Base-by-base conservation (phyloP, 1,284 basidiomycete genomes). In the Trichosporon sp. region DNA sequence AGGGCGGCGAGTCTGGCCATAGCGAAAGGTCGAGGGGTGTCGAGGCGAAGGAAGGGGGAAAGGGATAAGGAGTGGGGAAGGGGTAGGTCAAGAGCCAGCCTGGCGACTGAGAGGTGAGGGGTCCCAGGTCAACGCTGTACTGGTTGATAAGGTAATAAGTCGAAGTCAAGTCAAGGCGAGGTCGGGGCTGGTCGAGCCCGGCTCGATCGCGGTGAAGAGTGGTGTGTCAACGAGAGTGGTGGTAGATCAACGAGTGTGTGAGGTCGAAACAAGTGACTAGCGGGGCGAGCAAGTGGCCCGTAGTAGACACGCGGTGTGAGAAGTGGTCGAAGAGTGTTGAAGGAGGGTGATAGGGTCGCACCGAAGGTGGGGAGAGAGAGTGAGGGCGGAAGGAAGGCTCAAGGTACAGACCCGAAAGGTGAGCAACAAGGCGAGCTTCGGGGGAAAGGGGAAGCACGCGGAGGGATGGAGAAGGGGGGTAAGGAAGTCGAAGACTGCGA, bases 201-300 rank as follows among this genome's bases (percentile, higher is more conserved):
- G 25, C 49, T 27, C 14, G 49, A 66, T 59, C 66, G 65, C 16
- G 36, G 32, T 32, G 66, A 63, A 7, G 66, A 34, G 23, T 27
- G 9, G 11, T 34, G 9, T 16, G 8, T 27, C 40, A 29, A 33
- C 59, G 37, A 25, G 34, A 56, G 54, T 10, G 14, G 23, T 62
- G n/a, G 16, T n/a, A 33, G 16, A 16, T 31, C 49, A n/a, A 54
- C 13, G 29, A 31, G 8, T n/a, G 49, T 29, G 49, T 29, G 19
- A 16, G 31, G 11, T 14, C 14, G 49, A 54, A 31, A n/a, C 14
- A 54, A 31, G 3, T 37, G 46, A 6, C 46, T 3, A 4, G 25
- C 4, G 10, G 11, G 19, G 10, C 5, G 40, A 44, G 16, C 19
- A 10, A 6, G 36, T 44, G 9, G 40, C 40, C 19, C 40, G 19